phyloP scores from a whole-genome alignment of 371 early-diverging fungal genomes.

The Smittium culicis region DNA sequence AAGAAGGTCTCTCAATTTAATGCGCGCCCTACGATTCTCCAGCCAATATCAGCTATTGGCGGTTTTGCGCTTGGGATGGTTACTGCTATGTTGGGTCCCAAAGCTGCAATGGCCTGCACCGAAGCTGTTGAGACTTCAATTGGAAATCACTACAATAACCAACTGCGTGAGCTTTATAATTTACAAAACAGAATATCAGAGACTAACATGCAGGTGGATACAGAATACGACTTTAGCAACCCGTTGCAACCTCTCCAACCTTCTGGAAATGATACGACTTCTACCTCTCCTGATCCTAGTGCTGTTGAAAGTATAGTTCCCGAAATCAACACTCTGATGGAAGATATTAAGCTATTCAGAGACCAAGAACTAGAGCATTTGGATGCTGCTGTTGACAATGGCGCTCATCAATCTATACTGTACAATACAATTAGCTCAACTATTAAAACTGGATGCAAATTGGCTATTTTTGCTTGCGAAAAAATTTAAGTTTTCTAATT shows the following conservation, averaged over 20 bases:
- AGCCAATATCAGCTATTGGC: slow-evolving; percentile 75
- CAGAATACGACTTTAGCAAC: too few relatives aligned
- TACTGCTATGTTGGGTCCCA: slow-evolving; percentile 80
- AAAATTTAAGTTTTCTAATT: too few relatives aligned
- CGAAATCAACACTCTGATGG: slow-evolving; percentile 11
- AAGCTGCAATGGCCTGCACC: slow-evolving; percentile 95
- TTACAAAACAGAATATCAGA: slow-evolving; percentile 14
- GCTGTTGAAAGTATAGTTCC: slow-evolving; percentile 7
- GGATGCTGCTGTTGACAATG: slow-evolving; percentile 78
- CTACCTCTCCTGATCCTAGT: slow-evolving; percentile 10
- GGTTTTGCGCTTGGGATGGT: slow-evolving; percentile 77
- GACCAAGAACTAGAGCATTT: slow-evolving; percentile 93
- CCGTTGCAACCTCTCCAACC: too few relatives aligned
- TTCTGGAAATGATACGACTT: slow-evolving; percentile 36
- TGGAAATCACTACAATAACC: slow-evolving; percentile 93
- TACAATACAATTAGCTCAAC: slow-evolving; percentile 51
- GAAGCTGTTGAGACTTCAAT: slow-evolving; percentile 96
- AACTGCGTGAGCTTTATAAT: slow-evolving; percentile 19
- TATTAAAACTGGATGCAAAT: slow-evolving; percentile 68
- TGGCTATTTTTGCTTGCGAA: slow-evolving; percentile 67
- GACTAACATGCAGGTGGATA: slow-evolving; percentile 60
- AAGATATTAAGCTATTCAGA: slow-evolving; percentile 49
- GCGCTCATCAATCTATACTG: slow-evolving; percentile 69
- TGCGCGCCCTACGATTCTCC: slow-evolving; percentile 70
- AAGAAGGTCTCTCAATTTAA: slow-evolving; percentile 52